A percentile compares a stretch with the other conserved stretches of the same genome.
Conservation (phyloP, 1,284 basidiomycete species). For the Fomitopsis palustris region DNA sequence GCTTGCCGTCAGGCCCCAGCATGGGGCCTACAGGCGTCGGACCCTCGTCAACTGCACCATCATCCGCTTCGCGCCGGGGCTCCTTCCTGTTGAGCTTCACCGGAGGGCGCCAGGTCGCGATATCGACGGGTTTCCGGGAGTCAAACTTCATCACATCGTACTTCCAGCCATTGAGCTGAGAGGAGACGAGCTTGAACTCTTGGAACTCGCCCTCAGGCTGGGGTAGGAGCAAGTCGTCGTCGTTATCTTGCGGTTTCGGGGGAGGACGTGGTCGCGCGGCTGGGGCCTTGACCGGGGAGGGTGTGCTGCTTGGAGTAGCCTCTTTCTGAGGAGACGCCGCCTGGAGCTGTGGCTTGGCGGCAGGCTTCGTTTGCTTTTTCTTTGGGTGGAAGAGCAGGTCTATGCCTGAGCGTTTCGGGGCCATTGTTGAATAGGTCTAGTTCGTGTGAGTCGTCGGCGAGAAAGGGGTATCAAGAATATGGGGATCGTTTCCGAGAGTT, state of each 20-base stretch:
- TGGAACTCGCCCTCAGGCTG: slow-evolving; percentile 61
- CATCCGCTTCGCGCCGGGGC: slow-evolving; percentile 50
- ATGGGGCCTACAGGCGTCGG: slow-evolving; percentile 61
- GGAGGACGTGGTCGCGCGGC: slow-evolving; percentile 19
- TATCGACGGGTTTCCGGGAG: slow-evolving; percentile 63
- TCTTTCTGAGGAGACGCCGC: slow-evolving; percentile 10
- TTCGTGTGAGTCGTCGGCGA: not conserved
- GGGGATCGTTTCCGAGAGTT: not conserved
- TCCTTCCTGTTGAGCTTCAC: slow-evolving; percentile 87
- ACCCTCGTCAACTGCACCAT: slow-evolving; percentile 28
- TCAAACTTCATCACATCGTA: slow-evolving; percentile 86
- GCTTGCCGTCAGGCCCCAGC: slow-evolving; percentile 75
- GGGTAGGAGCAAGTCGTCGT: slow-evolving; percentile 39
- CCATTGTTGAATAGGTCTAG: slow-evolving; percentile 11
- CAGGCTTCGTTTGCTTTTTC: slow-evolving; percentile 15
- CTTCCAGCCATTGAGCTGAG: slow-evolving; percentile 76
- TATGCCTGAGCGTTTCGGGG: slow-evolving; percentile 16
- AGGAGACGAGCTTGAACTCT: slow-evolving; percentile 74
- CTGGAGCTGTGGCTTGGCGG: slow-evolving; percentile 6
- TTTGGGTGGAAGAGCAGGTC: slow-evolving; percentile 20
- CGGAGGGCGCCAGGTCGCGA: slow-evolving; percentile 61
- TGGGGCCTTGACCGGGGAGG: slow-evolving; percentile 9
- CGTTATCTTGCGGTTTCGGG: slow-evolving; percentile 29
- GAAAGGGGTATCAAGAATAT: not conserved
- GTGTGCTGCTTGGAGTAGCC: not conserved